Evolutionary conservation across 305 asterid genomes (phyloP).

Genomic region (Fraxinus platypoda): DNA sequence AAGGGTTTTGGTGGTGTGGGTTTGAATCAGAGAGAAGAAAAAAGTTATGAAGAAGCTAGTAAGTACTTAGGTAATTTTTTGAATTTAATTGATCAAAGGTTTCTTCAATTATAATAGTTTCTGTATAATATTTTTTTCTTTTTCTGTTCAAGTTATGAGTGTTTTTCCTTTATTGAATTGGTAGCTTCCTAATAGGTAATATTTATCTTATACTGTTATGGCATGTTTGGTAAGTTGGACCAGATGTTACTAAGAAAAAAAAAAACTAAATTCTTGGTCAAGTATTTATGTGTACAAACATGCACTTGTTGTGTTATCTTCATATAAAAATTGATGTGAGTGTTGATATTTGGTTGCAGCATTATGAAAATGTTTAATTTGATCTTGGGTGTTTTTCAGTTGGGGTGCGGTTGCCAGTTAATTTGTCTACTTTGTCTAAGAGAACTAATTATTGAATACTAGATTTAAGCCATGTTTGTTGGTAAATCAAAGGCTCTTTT

Average conservation of each 20-base stretch:
- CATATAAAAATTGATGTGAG: background rate
- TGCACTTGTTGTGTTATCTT: background rate
- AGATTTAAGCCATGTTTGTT: background rate
- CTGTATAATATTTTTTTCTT: background rate
- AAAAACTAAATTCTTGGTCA: background rate
- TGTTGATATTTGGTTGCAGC: background rate
- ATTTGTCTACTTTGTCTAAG: slow-evolving; percentile 27
- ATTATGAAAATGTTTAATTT: background rate
- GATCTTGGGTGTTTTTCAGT: slow-evolving; percentile 11
- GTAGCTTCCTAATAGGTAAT: background rate
- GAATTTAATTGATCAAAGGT: background rate
- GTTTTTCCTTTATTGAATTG: background rate
- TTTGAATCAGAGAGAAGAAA: slow-evolving; percentile 7
- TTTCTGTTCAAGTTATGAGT: background rate
- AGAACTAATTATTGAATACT: background rate
- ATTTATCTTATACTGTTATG: background rate
- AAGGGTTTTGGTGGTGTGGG: slow-evolving; percentile 32
- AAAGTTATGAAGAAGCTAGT: slow-evolving; percentile 53
- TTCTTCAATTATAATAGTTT: background rate
- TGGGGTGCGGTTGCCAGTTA: background rate
- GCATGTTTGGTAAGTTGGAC: background rate
- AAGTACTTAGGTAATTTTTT: slow-evolving; percentile 41
- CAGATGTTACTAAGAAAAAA: background rate
- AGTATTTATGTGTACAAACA: background rate
- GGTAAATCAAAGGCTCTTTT: background rate